phyloP scores from a whole-genome alignment of 2,329 filamentous ascomycete species.

The Penicillium freii region DNA sequence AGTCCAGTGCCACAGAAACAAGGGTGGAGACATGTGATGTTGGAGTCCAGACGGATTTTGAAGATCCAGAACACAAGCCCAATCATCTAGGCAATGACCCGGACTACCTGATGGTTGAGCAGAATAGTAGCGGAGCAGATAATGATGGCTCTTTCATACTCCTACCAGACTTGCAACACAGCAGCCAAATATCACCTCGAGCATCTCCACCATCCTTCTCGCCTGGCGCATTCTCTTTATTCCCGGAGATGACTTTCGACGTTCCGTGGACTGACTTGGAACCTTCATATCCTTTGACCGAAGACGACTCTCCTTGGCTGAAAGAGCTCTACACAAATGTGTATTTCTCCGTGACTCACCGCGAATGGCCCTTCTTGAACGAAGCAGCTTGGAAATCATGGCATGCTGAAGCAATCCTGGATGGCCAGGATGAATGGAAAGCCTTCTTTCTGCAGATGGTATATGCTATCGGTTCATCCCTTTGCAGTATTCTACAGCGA shows the following conservation, averaged over 20 bases:
- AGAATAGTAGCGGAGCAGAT: background rate
- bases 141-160: slow-evolving; percentile 5
- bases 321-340: slow-evolving; percentile 28
- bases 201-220: slow-evolving; percentile 6
- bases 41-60: slow-evolving; percentile 26
- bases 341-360: slow-evolving; percentile 28
- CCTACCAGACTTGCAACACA: slow-evolving; percentile 4
- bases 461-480: slow-evolving; percentile 28
- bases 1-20: background rate
- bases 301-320: slow-evolving; percentile 19
- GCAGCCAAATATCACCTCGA: background rate
- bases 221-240: slow-evolving; percentile 8
- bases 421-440: slow-evolving; percentile 23
- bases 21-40: slow-evolving; percentile 17
- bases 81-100: background rate
- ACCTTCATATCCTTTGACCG: slow-evolving; percentile 8
- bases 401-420: slow-evolving; percentile 16
- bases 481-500: slow-evolving; percentile 24
- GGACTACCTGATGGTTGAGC: background rate
- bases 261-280: slow-evolving; percentile 17
- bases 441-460: slow-evolving; percentile 29
- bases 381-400: slow-evolving; percentile 24
- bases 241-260: slow-evolving; percentile 15
- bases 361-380: slow-evolving; percentile 30
- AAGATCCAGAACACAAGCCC: background rate